Base-by-base conservation (phyloP, 257 asterid genomes). In the Dorcoceras hygrometricum region DNA sequence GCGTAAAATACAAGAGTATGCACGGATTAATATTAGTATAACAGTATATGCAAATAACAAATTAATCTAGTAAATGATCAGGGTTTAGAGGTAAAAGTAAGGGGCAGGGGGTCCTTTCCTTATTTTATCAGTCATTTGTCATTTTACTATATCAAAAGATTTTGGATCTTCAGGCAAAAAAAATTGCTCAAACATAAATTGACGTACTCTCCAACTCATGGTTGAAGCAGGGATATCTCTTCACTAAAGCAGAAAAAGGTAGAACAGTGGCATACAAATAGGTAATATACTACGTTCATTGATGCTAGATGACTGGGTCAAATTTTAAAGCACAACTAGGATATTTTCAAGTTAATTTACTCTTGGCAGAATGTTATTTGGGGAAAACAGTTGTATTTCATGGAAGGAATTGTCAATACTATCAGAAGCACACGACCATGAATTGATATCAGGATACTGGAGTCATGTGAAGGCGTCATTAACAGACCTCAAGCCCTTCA, bases 401-500 rank as follows among this genome's bases (percentile, higher is more conserved):
- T 57, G 57, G 26, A 57, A 14, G 53, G 51, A 66, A 54, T 32
- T 36, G 54, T 70, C 60, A 70, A 65, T 66, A 34, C 53, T 26
- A 62, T n/a, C 55, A 66, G 66, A 73, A 67, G 50, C 76, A 73
- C 18, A 67, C 11, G 60, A 65, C 31, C 59, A 53, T 9, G 32
- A 36, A 67, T 20, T 69, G 59, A 74, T 57, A 79, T 79, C 93
- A 93, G 99, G 99, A 93, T 93, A 93, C 99, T 77, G 79, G 75
- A 83, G 90, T 82, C 95, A 79, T 95, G 78, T 80, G 92, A 74
- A 82, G 90, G 84, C 88, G 77, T 76, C 88, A 81, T 79, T 86
- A 90, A 93, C 99, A 93, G 99, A 93, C 99, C 99, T 93, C 99
- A 78, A 93, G 99, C 82, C 95, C 95, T 80, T 93, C 99, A 75